These are phyloP conservation scores for Hanseniaspora gamundiae DNA, from an alignment of 1,139 yeast species.

Conservation along the genomic window DNA sequence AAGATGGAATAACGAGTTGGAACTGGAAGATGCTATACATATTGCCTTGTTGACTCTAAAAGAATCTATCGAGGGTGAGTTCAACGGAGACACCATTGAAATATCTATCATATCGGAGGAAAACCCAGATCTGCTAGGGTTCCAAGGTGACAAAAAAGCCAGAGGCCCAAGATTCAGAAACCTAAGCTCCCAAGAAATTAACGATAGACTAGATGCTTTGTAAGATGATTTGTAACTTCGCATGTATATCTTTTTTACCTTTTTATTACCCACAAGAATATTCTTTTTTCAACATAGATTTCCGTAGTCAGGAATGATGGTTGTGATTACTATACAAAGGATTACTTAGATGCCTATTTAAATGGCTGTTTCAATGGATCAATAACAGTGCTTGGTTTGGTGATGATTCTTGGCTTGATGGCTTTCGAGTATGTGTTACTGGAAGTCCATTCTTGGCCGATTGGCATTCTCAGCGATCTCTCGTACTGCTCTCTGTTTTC, in stretches of 20 bases:
- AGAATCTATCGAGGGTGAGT: constrained; percentile 96
- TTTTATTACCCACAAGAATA: too few relatives aligned
- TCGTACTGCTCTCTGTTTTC: constrained; percentile 92
- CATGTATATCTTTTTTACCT: constrained; percentile 1
- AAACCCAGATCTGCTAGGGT: constrained; percentile 71
- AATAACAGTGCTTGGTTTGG: constrained; percentile 80
- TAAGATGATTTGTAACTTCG: constrained; percentile 22
- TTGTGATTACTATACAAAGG: too few relatives aligned
- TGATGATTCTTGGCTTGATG: constrained; percentile 79
- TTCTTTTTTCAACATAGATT: too few relatives aligned
- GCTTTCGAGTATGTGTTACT: constrained; percentile 76
- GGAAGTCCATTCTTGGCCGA: constrained; percentile 95
- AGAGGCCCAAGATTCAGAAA: constrained; percentile 83
- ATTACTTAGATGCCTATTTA: constrained; percentile 13
- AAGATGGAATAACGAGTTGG: constrained; percentile 95
- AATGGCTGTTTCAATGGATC: constrained; percentile 60
- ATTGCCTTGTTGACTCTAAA: constrained; percentile 88
- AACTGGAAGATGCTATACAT: constrained; percentile 95
- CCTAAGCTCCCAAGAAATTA: constrained; percentile 79
- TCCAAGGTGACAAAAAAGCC: constrained; percentile 63
- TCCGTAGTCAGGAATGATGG: too few relatives aligned
- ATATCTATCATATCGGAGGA: constrained; percentile 81
- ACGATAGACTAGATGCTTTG: constrained; percentile 88
- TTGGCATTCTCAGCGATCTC: constrained; percentile 85
- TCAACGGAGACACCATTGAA: constrained; percentile 93